Evolutionary conservation across 345 rosid species (phyloP).

Genomic region (Populus simonii): DNA sequence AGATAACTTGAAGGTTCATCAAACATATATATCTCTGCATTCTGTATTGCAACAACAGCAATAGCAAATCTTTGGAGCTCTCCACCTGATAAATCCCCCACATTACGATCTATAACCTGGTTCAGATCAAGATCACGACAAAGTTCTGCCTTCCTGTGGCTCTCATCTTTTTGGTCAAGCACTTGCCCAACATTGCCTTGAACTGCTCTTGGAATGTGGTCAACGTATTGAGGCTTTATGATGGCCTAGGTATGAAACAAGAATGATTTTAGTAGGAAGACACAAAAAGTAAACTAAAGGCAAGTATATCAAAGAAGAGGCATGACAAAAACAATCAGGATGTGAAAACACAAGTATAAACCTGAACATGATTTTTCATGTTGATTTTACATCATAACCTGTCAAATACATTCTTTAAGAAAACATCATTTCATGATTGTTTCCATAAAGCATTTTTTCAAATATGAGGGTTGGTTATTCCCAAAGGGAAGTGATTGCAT

Average conservation of each 20-base stretch:
- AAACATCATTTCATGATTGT: not conserved
- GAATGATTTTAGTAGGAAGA: slow-evolving; percentile 1
- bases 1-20: slow-evolving; percentile 99
- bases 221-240: slow-evolving; percentile 97
- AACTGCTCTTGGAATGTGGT: slow-evolving; percentile 94
- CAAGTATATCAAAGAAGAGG: not conserved
- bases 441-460: not conserved
- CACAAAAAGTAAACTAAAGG: not conserved
- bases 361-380: not conserved
- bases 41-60: slow-evolving; percentile 90
- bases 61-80: slow-evolving; percentile 98
- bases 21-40: slow-evolving; percentile 99
- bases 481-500: not conserved
- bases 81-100: slow-evolving; percentile 94
- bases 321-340: slow-evolving; percentile 1
- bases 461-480: not conserved
- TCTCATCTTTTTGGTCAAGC: slow-evolving; percentile 91
- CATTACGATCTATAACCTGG: slow-evolving; percentile 90
- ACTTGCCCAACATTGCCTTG: slow-evolving; percentile 93
- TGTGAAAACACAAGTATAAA: not conserved
- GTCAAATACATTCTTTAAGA: not conserved
- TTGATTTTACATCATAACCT: not conserved
- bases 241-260: slow-evolving; percentile 54
- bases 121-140: slow-evolving; percentile 82
- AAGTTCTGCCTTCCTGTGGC: slow-evolving; percentile 66